These are phyloP conservation scores for Babesia divergens DNA, from an alignment of 169 alveolate genomes.

Conservation along the genomic window DNA sequence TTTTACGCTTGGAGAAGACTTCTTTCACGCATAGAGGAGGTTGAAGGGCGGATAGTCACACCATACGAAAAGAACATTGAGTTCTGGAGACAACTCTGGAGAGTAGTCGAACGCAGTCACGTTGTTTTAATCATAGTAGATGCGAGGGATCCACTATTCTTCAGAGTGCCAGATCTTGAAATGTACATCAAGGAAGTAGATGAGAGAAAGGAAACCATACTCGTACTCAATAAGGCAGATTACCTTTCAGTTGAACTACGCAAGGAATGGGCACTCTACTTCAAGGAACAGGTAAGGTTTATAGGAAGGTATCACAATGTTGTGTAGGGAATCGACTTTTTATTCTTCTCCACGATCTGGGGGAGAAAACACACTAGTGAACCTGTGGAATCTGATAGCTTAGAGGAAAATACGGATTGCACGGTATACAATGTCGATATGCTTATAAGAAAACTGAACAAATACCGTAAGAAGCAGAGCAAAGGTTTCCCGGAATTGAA, in stretches of 20 bases:
- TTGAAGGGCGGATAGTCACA: constrained; percentile 87
- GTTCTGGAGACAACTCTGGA: constrained; percentile 99
- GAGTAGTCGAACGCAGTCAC: constrained; percentile 94
- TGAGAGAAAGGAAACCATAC: constrained; percentile 78
- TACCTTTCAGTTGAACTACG: constrained; percentile 85
- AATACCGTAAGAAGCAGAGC: constrained; percentile 35
- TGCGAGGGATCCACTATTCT: constrained; percentile 96
- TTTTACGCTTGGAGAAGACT: constrained; percentile 75
- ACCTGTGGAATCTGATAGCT: neutral
- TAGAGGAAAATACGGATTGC: neutral
- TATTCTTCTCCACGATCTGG: constrained; percentile 89
- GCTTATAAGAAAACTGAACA: constrained; percentile 53
- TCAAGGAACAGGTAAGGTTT: constrained; percentile 66
- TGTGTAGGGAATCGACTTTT: constrained; percentile 73
- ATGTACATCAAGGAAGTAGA: constrained; percentile 87
- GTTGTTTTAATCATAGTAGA: constrained; percentile 94
- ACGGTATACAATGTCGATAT: constrained; percentile 64
- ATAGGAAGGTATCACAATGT: neutral
- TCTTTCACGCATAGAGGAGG: constrained; percentile 82
- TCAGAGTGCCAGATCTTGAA: constrained; percentile 85
- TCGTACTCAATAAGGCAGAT: constrained; percentile 93
- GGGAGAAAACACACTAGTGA: neutral
- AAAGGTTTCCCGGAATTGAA: constrained; percentile 6
- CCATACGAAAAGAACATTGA: constrained; percentile 98
- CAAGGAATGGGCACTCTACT: constrained; percentile 88